Evolutionary conservation across 495 filamentous ascomycete genomes (phyloP).

Genomic region (Talaromyces borbonicus): DNA sequence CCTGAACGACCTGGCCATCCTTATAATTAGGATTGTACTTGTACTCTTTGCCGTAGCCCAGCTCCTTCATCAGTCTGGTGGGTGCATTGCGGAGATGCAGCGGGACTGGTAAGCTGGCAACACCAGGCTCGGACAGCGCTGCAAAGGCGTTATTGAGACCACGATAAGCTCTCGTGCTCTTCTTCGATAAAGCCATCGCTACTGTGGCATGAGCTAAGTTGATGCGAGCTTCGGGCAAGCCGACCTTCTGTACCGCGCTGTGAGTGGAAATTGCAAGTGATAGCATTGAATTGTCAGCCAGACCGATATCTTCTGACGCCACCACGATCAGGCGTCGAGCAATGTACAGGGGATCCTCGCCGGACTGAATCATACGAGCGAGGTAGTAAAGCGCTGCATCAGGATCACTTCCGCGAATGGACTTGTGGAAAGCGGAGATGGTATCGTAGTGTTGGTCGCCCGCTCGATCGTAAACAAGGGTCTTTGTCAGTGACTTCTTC

Average conservation of each 20-base stretch:
- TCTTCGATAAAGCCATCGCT: slow-evolving; percentile 70
- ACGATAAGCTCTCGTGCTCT: slow-evolving; percentile 79
- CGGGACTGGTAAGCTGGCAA: slow-evolving; percentile 71
- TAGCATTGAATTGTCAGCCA: slow-evolving; percentile 82
- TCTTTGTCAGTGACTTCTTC: slow-evolving; percentile 74
- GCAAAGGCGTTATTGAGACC: slow-evolving; percentile 70
- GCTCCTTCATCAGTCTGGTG: slow-evolving; percentile 83
- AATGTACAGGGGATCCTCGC: slow-evolving; percentile 89
- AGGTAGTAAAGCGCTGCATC: slow-evolving; percentile 91
- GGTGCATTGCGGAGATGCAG: slow-evolving; percentile 87
- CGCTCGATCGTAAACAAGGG: slow-evolving; percentile 85
- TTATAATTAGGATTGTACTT: slow-evolving; percentile 91
- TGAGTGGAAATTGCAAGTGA: slow-evolving; percentile 76
- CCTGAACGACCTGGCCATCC: slow-evolving; percentile 77
- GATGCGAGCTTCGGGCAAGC: slow-evolving; percentile 90
- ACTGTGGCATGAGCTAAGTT: slow-evolving; percentile 81
- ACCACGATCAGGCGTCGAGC: slow-evolving; percentile 86
- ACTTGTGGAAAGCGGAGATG: slow-evolving; percentile 96
- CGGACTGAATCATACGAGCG: slow-evolving; percentile 89
- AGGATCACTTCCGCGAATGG: slow-evolving; percentile 74
- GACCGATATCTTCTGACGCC: slow-evolving; percentile 82
- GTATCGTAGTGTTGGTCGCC: slow-evolving; percentile 94
- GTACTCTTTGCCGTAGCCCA: slow-evolving; percentile 84
- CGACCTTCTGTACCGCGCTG: slow-evolving; percentile 78
- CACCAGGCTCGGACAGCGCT: slow-evolving; percentile 65